Base-by-base conservation (phyloP, 2,329 filamentous ascomycete species). In the Hypoxylon sp. region DNA sequence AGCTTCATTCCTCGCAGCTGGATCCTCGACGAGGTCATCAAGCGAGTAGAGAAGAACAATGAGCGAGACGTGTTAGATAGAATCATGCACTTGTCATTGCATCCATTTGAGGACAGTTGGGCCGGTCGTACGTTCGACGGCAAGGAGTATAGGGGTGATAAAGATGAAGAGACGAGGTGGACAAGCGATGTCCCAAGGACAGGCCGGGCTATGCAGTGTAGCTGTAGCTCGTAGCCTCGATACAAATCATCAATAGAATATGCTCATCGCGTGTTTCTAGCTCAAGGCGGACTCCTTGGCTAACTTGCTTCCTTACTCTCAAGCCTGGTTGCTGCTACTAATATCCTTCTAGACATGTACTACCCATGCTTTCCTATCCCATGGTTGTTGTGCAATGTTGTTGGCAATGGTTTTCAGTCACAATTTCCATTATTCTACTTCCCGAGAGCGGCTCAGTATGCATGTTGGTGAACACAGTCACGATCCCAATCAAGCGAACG, bases 1-100 rank as follows among this genome's bases (percentile, higher is more conserved):
- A 97, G 92, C 81, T 99, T 99, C 74, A 84, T 97, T 0, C 93
- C 96, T 0, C 87, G 94, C 48, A 90, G 91, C 16, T 99, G 95
- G 94, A 88, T 99, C 54, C 83, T 99, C 19, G 95, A 98, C 76
- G 96, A 99, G 78, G 78, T 99, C 12, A 98, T 99, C 70, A 88
- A 91, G 47, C 87, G 93, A 8, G 94, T 98, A 0, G 93, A 98
- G 78, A 92, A 92, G 76, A 88, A 90, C 54, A 88, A 89, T 2
- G 94, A 99, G 74, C 85, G 92, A 59, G 90, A 94, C 7, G 89
- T 98, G 34, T 78, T 99, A 46, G 83, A 87, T 11, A 85, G 90
- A 29, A 84, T 96, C 23, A 93, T 97, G 90, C 87, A 93, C 46
- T 91, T 98, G 89, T 88, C 90, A 2, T 81, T 95, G 41, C 84